Evolutionary conservation across 768 basidiomycete species (phyloP), one percentile per base, ranked within the genome.

Genomic region (Pleurotus giganteus): DNA sequence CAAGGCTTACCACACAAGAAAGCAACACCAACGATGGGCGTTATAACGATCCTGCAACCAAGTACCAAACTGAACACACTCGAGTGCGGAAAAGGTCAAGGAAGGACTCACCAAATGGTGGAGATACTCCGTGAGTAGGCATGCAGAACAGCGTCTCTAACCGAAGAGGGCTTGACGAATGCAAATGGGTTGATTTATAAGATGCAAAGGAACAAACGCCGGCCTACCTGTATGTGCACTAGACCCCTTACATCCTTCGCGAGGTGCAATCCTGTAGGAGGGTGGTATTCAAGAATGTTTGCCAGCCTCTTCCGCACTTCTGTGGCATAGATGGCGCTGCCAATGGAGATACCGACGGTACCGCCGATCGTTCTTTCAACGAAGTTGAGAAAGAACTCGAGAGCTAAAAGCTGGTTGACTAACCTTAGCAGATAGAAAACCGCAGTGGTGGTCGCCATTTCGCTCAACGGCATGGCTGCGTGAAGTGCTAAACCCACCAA

Each of bases 381-480:
- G 39, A 23, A 58, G 39, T 3, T 26, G 23, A 29, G 3, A 36
- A 34, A 56, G 31, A 54, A 32, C 27, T 39, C 31, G 28, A 11
- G 58, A 13, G 47, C 54, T 39, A 31, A 41, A 26, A n/a, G 57
- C 41, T 2, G 28, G 26, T 4, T n/a, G 15, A 55, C 69, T 24
- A 64, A 85, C 82, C 86, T 78, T 58, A 92, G 71, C 62, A 94
- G 85, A 21, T 80, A 79, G 62, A 86, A 88, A 0, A 83, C 82
- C 1, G 80, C 73, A 0, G 91, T 91, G 49, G 82, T 83, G 2
- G 91, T 91, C 1, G 90, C 89, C 89, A 93, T 91, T 58, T 92
- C 89, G 60, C 83, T 85, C 11, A 89, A 61, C 0, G 91, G 92
- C 90, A 94, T 94, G 0, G 90, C 86, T 1, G 90, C 88, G 69